Evolutionary conservation across 192 early-diverging fungal genomes (phyloP).

Genomic region (Spizellomyces sp.): DNA sequence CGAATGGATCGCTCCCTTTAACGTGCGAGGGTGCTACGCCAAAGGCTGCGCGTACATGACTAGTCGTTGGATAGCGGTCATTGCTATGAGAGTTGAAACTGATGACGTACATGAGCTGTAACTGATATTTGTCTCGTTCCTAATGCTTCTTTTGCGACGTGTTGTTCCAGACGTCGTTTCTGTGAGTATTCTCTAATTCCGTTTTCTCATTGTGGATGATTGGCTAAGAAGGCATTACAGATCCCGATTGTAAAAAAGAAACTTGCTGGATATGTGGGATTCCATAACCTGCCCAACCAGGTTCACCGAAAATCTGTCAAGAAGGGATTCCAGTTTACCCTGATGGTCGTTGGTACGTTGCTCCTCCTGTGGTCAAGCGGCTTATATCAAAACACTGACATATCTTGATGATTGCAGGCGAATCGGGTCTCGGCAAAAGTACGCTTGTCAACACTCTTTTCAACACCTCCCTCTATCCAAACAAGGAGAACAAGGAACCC

Average conservation of each 20-base stretch:
- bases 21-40: no score
- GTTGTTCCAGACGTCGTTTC: slow-evolving; percentile 4
- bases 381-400: slow-evolving; percentile 9
- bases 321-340: slow-evolving; percentile 88
- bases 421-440: slow-evolving; percentile 66
- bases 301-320: slow-evolving; percentile 91
- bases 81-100: no score
- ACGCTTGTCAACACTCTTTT: slow-evolving; percentile 68
- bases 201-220: not conserved
- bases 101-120: no score
- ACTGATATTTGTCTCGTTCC: no score
- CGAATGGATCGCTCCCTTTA: no score
- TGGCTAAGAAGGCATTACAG: slow-evolving; percentile 9
- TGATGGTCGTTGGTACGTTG: slow-evolving; percentile 62
- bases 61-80: no score
- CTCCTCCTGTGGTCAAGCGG: not conserved
- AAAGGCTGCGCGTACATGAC: no score
- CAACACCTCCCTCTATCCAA: slow-evolving; percentile 79
- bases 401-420: slow-evolving; percentile 30
- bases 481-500: slow-evolving; percentile 74
- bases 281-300: slow-evolving; percentile 62
- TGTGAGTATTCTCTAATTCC: not conserved
- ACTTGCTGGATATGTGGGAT: slow-evolving; percentile 55
- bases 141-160: no score
- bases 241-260: slow-evolving; percentile 60